These are phyloP conservation scores for Soucietia sequanensis DNA, from an alignment of 805 yeast genomes.

Conservation along the genomic window DNA sequence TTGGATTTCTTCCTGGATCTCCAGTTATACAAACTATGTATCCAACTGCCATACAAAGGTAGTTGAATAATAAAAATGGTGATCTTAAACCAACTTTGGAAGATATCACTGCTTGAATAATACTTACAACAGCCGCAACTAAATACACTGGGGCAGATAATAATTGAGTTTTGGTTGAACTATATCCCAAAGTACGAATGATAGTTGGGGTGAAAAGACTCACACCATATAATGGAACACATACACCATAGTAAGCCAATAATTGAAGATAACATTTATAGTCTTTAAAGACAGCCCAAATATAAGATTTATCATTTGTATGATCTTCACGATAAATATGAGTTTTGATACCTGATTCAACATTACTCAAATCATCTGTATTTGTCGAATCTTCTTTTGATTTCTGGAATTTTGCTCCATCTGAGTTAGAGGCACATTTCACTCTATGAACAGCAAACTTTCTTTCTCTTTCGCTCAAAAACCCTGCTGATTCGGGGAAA, in stretches of 20 bases:
- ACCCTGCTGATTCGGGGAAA: neutral
- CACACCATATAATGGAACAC: slow-evolving; percentile 34
- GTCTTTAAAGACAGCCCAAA: slow-evolving; percentile 20
- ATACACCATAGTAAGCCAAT: slow-evolving; percentile 24
- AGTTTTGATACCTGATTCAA: too few relatives aligned
- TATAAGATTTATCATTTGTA: slow-evolving; percentile 5
- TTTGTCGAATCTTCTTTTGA: neutral
- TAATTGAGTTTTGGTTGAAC: slow-evolving; percentile 39
- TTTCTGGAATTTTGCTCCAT: neutral
- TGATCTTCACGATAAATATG: neutral
- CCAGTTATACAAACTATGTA: slow-evolving; percentile 26
- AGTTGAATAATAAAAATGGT: slow-evolving; percentile 24
- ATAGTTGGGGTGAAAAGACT: slow-evolving; percentile 47
- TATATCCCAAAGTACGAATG: slow-evolving; percentile 43
- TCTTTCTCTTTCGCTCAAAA: slow-evolving; percentile 1
- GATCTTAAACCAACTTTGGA: slow-evolving; percentile 27
- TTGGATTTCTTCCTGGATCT: slow-evolving; percentile 18
- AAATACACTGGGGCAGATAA: slow-evolving; percentile 45
- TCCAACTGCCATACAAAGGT: slow-evolving; percentile 29
- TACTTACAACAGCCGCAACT: slow-evolving; percentile 28
- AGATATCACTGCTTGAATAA: slow-evolving; percentile 24
- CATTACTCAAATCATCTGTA: neutral
- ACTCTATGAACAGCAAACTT: neutral
- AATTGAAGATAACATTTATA: slow-evolving; percentile 29
- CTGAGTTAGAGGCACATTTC: neutral